Percentiles rank a stretch among this genome's conserved stretches.
phyloP scores from a whole-genome alignment of 1,284 basidiomycete genomes.

The Pholiota adiposa region DNA sequence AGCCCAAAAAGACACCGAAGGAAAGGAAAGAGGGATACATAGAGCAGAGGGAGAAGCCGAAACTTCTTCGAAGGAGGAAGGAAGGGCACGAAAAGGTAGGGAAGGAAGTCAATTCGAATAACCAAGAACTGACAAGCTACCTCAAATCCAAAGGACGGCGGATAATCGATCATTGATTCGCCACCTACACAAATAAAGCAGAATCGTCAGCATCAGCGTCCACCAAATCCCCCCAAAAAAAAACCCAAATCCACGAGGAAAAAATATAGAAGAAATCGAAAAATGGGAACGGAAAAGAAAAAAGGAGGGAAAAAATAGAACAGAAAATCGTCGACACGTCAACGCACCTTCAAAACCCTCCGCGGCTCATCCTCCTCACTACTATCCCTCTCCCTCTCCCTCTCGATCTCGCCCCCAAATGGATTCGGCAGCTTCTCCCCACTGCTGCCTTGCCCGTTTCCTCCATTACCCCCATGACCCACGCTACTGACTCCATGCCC shows the following conservation, averaged over 20 bases:
- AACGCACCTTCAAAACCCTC: conserved; percentile 12
- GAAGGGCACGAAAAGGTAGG: no score
- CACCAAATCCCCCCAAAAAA: not conserved
- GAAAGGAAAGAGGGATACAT: not conserved
- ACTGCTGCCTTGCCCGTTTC: not conserved
- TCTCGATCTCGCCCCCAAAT: conserved; percentile 13
- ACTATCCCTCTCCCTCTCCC: conserved; percentile 5
- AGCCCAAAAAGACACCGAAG: not conserved
- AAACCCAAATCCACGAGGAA: not conserved
- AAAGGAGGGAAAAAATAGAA: no score
- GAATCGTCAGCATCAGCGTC: not conserved
- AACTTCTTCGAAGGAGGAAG: no score
- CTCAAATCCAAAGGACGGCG: no score
- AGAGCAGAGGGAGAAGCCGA: no score
- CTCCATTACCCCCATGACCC: not conserved
- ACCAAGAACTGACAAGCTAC: no score
- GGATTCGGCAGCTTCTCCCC: conserved; percentile 22
- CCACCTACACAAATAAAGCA: not conserved
- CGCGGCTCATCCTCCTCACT: conserved; percentile 13
- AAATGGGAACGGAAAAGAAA: no score
- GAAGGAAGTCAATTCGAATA: no score
- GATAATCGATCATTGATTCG: conserved; percentile 3
- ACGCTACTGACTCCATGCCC: not conserved
- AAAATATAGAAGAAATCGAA: not conserved
- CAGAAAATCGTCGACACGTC: conserved; percentile 23